Conservation (phyloP, 306 rosid genomes). For the Dicorynia guianensis region DNA sequence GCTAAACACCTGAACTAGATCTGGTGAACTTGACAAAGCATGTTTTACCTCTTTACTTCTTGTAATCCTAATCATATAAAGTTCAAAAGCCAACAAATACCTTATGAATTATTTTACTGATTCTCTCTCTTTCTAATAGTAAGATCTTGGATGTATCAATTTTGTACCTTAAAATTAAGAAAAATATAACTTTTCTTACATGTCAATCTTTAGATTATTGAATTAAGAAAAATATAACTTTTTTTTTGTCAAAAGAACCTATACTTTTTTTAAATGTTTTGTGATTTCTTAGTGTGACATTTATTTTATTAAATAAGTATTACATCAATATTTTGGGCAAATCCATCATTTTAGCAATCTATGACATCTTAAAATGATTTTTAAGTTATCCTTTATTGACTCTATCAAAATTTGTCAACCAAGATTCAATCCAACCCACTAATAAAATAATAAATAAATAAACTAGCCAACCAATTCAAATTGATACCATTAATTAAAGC, state of each 20-base stretch:
- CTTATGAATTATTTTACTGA: not conserved
- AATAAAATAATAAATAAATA: not conserved
- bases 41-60: no score
- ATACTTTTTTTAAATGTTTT: not conserved
- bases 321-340: not conserved
- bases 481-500: not conserved
- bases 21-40: no score
- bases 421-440: not conserved
- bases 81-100: not conserved
- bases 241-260: not conserved
- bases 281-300: not conserved
- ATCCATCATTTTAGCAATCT: no score
- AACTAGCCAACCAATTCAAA: not conserved
- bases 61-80: no score
- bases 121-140: not conserved
- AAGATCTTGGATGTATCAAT: no score
- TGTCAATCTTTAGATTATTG: not conserved
- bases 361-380: not conserved
- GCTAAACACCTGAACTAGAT: no score
- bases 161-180: no score
- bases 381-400: not conserved
- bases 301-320: not conserved
- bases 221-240: no score
- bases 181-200: not conserved
- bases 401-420: not conserved